These are phyloP conservation scores for Cicer judaicum DNA, from an alignment of 306 rosid species.

Conservation along the genomic window DNA sequence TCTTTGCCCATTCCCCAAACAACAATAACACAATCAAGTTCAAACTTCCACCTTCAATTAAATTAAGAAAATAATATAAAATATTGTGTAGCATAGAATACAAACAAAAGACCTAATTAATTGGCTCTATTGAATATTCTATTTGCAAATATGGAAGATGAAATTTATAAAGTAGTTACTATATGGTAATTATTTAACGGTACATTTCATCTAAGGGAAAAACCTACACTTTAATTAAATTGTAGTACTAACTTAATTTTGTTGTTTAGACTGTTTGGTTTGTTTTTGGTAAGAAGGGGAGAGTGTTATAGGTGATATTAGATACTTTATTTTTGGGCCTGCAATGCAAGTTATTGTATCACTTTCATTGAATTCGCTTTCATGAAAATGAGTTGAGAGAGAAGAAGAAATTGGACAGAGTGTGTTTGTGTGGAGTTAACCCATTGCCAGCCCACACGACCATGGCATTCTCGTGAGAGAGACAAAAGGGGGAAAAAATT, in stretches of 20 bases:
- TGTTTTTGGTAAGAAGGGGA: conserved; percentile 32
- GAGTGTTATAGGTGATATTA: conserved; percentile 37
- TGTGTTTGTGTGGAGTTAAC: conserved; percentile 65
- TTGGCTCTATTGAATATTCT: conserved; percentile 32
- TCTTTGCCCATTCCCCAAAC: conserved; percentile 52
- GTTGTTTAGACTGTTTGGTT: not conserved
- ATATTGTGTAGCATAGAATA: conserved; percentile 29
- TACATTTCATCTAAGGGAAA: conserved; percentile 13
- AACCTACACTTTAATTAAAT: not conserved
- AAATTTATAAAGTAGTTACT: conserved; percentile 37
- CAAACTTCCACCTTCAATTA: conserved; percentile 58
- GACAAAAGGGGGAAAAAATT: conserved; percentile 58
- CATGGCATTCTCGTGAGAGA: conserved; percentile 89
- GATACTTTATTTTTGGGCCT: conserved; percentile 24
- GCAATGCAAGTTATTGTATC: conserved; percentile 57
- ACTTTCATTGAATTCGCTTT: conserved; percentile 65
- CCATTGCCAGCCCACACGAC: conserved; percentile 84
- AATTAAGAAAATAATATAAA: conserved; percentile 39
- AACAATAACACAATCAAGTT: conserved; percentile 60
- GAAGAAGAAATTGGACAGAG: conserved; percentile 54
- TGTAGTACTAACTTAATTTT: conserved; percentile 5
- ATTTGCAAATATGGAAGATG: conserved; percentile 21
- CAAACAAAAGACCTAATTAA: conserved; percentile 48
- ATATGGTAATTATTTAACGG: conserved; percentile 35
- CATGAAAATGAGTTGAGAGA: conserved; percentile 63